These are phyloP conservation scores for Ustilago trichophora DNA, from an alignment of 1,284 basidiomycete genomes.

Conservation along the genomic window DNA sequence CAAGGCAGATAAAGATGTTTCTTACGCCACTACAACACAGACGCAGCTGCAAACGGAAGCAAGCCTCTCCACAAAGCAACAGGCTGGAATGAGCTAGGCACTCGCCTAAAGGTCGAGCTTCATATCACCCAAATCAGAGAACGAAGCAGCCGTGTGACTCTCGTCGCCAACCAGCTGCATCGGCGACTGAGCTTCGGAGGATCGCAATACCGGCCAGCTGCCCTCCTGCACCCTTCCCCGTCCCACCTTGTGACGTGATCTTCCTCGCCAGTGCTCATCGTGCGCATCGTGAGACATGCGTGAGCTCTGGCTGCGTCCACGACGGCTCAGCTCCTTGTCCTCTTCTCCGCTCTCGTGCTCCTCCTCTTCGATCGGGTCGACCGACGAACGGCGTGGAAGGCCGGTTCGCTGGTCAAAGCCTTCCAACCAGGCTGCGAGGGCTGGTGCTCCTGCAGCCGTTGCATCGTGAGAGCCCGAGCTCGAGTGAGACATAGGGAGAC, in stretches of 20 bases:
- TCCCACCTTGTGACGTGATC: slow-evolving; percentile 28
- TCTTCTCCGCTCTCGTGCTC: slow-evolving; percentile 39
- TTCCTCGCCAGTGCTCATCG: slow-evolving; percentile 43
- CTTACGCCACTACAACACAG: too few relatives aligned
- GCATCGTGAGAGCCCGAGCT: slow-evolving; percentile 17
- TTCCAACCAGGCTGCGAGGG: slow-evolving; percentile 43
- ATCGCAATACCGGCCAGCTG: slow-evolving; percentile 35
- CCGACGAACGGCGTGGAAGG: slow-evolving; percentile 46
- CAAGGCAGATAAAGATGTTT: too few relatives aligned
- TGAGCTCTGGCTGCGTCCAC: slow-evolving; percentile 28
- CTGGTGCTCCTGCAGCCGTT: slow-evolving; percentile 13
- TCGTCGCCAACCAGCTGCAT: slow-evolving; percentile 35
- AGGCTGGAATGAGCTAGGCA: too few relatives aligned
- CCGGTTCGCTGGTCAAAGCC: slow-evolving; percentile 49
- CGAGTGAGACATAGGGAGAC: slow-evolving; percentile 16
- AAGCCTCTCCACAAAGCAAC: too few relatives aligned
- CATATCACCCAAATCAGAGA: slow-evolving; percentile 34
- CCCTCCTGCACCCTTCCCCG: slow-evolving; percentile 29
- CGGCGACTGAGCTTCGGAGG: slow-evolving; percentile 39
- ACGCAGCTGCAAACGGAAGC: too few relatives aligned
- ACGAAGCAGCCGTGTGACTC: slow-evolving; percentile 12
- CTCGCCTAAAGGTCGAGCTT: slow-evolving; percentile 39
- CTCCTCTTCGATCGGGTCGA: slow-evolving; percentile 52
- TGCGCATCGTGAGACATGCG: slow-evolving; percentile 16
- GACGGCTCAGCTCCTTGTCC: slow-evolving; percentile 38